Evolutionary conservation across 1,284 basidiomycete species (phyloP), one percentile per base, ranked within the genome.

Genomic region (Phellopilus nigrolimitatus): DNA sequence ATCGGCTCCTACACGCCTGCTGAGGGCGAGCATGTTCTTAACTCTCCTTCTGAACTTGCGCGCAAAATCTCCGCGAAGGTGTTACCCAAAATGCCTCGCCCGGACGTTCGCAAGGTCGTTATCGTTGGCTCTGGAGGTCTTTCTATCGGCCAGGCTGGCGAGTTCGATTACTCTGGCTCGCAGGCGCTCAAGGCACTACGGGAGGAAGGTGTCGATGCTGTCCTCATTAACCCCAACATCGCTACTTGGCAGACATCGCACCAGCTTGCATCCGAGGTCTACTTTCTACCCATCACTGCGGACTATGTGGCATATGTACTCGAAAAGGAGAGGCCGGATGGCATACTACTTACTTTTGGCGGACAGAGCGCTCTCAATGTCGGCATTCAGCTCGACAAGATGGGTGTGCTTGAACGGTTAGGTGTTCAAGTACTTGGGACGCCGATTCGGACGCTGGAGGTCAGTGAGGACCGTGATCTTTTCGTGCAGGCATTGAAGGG

Each of bases 161-260:
- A 99, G 71, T 99, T 99, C 70, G 97, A 99, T 70, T 99, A 99
- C 71, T 97, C 94, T 24, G 97, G 90, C 40, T 98, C 95, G 6
- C 97, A 99, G 72, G 97, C 97, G 27, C 86, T 99, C 72, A 99
- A 99, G 71, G 97, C 97, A 10, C 84, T 99, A 53, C 83, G 88
- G 56, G 97, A 99, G 69, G 92, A 94, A 66, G 94, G 95, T 49
- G 86, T 98, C 56, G 84, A 95, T 60, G 94, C 95, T 27, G 86
- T 99, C 57, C 84, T 99, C 56, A 92, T 97, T 69, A 97, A 97
- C 70, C 94, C 95, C 44, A 98, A 98, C 68, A 97, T 97, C 59
- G 93, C 95, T 44, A 97, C 94, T 43, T 95, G 93, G 82, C 92
- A 95, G 69, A 97, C 94, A 0, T 97, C 94, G 19, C 95, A 99